Conservation (phyloP, 768 basidiomycete species). For the Tubosaeta brunneosetosa region DNA sequence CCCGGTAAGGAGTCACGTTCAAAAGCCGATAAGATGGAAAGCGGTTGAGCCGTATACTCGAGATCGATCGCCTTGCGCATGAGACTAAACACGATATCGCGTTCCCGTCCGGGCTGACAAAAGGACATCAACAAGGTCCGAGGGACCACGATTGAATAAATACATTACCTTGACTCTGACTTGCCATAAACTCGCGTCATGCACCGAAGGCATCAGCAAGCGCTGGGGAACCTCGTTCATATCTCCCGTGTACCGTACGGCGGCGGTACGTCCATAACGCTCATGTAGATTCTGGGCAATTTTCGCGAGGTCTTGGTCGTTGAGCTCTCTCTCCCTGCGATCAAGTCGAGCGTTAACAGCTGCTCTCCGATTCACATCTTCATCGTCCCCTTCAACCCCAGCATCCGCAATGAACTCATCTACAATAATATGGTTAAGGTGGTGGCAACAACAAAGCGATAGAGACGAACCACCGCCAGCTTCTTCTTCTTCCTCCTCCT, state of each 20-base stretch:
- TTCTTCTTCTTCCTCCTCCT: constrained; percentile 84
- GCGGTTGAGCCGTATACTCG: constrained; percentile 70
- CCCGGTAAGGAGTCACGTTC: constrained; percentile 93
- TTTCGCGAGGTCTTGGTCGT: constrained; percentile 75
- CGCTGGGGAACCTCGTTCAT: constrained; percentile 92
- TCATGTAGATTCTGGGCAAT: constrained; percentile 79
- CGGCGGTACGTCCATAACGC: constrained; percentile 66
- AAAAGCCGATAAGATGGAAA: constrained; percentile 90
- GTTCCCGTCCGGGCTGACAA: constrained; percentile 79
- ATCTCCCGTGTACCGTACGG: constrained; percentile 80
- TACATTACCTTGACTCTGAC: constrained; percentile 79
- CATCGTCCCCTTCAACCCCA: constrained; percentile 64
- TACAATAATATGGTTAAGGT: constrained; percentile 24
- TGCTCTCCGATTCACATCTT: constrained; percentile 44
- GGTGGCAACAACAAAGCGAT: neutral
- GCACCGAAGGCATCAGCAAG: constrained; percentile 92
- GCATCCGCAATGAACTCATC: constrained; percentile 67
- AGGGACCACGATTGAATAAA: neutral
- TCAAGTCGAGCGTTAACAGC: constrained; percentile 67
- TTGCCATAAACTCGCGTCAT: constrained; percentile 95
- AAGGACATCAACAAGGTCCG: neutral
- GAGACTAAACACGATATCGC: constrained; percentile 89
- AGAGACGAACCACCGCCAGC: constrained; percentile 46
- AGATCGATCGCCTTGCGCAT: constrained; percentile 90
- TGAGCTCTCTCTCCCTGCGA: constrained; percentile 64